These are phyloP conservation scores for Lactarius indigo DNA, from an alignment of 768 basidiomycete species.

Conservation along the genomic window DNA sequence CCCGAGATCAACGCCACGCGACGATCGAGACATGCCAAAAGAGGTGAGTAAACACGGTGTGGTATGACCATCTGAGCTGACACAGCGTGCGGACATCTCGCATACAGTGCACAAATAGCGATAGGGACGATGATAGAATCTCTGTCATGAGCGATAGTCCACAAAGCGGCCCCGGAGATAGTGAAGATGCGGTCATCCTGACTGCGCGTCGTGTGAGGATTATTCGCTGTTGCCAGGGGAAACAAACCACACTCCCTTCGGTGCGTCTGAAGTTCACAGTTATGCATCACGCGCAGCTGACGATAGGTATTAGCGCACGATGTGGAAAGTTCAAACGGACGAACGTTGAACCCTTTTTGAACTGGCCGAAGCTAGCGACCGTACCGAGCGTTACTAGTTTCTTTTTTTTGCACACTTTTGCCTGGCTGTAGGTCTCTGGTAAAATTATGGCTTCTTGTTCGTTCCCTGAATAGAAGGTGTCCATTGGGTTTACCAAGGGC, in stretches of 20 bases:
- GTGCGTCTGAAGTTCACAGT: not conserved
- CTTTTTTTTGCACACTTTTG: not conserved
- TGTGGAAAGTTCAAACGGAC: not conserved
- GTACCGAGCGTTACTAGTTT: not conserved
- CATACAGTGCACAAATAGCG: not conserved
- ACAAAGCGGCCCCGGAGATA: slow-evolving; percentile 5
- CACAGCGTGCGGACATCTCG: slow-evolving; percentile 9
- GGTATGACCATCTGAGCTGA: slow-evolving; percentile 1
- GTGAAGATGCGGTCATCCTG: slow-evolving; percentile 12
- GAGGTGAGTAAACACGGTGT: slow-evolving; percentile 10
- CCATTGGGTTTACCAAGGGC: not conserved
- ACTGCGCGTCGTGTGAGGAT: slow-evolving; percentile 14
- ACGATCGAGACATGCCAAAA: slow-evolving; percentile 18
- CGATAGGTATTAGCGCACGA: not conserved
- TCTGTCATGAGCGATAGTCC: not conserved
- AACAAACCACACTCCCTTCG: slow-evolving; percentile 4
- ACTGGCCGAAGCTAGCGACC: not conserved
- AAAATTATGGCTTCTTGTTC: not conserved
- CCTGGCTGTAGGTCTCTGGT: not conserved
- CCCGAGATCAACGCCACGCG: slow-evolving; percentile 17
- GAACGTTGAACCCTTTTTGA: not conserved
- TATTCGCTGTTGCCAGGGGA: slow-evolving; percentile 5
- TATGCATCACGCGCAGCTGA: not conserved
- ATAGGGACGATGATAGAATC: not conserved
- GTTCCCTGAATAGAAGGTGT: not conserved